Percentiles rank a stretch among this genome's conserved stretches.
These are phyloP conservation scores for Claviceps sp. DNA, from an alignment of 2,329 filamentous ascomycete genomes.

Conservation along the genomic window DNA sequence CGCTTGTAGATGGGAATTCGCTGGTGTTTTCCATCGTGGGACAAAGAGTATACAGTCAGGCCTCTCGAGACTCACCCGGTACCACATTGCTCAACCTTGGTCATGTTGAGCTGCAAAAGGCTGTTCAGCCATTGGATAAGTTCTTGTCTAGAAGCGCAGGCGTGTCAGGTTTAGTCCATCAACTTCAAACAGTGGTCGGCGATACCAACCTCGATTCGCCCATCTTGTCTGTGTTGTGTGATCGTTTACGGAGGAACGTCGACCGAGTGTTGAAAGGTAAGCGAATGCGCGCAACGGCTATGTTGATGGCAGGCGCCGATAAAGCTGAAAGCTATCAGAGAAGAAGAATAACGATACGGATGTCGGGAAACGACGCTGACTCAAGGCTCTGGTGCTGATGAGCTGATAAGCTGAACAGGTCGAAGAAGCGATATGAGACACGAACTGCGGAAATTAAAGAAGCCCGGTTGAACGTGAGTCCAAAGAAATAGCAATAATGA, in stretches of 20 bases:
- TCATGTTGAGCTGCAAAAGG: slow-evolving; percentile 94
- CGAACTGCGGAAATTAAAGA: slow-evolving; percentile 6
- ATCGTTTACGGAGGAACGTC: not conserved
- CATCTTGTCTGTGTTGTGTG: slow-evolving; percentile 23
- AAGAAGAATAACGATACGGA: slow-evolving; percentile 1
- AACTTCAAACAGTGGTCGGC: not conserved
- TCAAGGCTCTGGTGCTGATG: not conserved
- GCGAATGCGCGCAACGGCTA: not conserved
- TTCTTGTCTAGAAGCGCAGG: slow-evolving; percentile 65
- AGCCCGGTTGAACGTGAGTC: slow-evolving; percentile 1
- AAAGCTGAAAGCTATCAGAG: slow-evolving; percentile 2
- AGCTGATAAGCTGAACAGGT: not conserved
- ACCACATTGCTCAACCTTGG: slow-evolving; percentile 97
- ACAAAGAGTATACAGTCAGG: slow-evolving; percentile 7
- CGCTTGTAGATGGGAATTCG: too few species aligned
- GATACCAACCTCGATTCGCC: slow-evolving; percentile 32
- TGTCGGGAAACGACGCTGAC: not conserved
- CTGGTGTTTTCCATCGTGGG: not conserved
- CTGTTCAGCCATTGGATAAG: slow-evolving; percentile 93
- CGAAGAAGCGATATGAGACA: slow-evolving; percentile 8
- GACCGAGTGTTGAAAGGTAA: not conserved
- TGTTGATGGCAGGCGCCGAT: not conserved
- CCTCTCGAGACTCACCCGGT: slow-evolving; percentile 57
- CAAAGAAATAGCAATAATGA: not conserved
- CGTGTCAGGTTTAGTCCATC: slow-evolving; percentile 9